Conservation (phyloP, 768 basidiomycete genomes). For the Mrakia hoshinonis region DNA sequence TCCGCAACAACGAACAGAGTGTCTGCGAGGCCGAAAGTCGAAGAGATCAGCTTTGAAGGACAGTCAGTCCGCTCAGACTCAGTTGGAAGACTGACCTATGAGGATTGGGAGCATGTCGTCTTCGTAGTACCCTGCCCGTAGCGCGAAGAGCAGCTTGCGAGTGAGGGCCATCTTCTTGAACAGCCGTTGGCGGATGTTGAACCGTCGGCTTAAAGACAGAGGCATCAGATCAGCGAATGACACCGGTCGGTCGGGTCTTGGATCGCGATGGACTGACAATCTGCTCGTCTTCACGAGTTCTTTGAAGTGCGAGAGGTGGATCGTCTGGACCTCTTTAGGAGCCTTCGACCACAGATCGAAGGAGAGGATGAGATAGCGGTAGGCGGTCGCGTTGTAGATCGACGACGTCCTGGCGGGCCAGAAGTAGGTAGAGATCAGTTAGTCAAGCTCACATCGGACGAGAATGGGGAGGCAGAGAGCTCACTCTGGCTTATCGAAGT, state of each 20-base stretch:
- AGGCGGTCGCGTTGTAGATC: constrained; percentile 70
- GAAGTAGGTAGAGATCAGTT: constrained; percentile 14
- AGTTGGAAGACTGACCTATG: constrained; percentile 40
- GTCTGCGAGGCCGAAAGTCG: background rate
- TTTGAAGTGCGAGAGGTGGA: constrained; percentile 71
- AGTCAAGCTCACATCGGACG: background rate
- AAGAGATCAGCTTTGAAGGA: background rate
- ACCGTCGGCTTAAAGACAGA: constrained; percentile 45
- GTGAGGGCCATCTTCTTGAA: constrained; percentile 63
- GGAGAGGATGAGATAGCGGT: constrained; percentile 73
- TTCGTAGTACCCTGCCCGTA: constrained; percentile 71
- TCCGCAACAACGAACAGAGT: constrained; percentile 49
- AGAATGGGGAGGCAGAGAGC: constrained; percentile 33
- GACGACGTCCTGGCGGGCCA: constrained; percentile 61
- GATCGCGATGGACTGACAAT: constrained; percentile 40
- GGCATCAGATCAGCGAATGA: background rate
- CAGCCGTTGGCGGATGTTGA: constrained; percentile 62
- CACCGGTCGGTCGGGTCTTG: too few relatives aligned
- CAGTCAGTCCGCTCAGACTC: background rate
- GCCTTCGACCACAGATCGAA: constrained; percentile 81
- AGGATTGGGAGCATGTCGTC: constrained; percentile 49
- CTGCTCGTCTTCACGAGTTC: constrained; percentile 64
- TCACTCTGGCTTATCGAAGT: constrained; percentile 71
- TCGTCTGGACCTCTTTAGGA: constrained; percentile 60
- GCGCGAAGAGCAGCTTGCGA: constrained; percentile 66